Percentiles rank a stretch among this genome's conserved stretches.
These are phyloP conservation scores for Mortierella sp. DNA, from an alignment of 371 early-diverging fungal species.

Conservation along the genomic window DNA sequence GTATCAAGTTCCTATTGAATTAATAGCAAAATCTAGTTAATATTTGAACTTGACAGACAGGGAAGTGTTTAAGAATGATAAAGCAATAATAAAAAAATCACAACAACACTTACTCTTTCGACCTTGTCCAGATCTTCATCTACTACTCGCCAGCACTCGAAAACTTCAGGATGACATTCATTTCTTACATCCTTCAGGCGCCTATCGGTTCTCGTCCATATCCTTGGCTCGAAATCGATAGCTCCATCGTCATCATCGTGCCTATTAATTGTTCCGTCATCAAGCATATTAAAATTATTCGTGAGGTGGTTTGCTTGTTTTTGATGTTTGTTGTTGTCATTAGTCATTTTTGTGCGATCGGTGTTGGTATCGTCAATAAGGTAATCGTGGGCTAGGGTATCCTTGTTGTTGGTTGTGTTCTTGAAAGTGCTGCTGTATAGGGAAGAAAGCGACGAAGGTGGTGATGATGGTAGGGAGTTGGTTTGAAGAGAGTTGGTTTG, in stretches of 20 bases:
- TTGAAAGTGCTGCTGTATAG: slow-evolving; percentile 26
- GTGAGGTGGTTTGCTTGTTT: slow-evolving; percentile 9
- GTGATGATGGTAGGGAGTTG: slow-evolving; percentile 4
- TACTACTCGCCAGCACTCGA: slow-evolving; percentile 52
- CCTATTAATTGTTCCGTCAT: not conserved
- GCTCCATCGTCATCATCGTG: slow-evolving; percentile 10
- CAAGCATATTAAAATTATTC: slow-evolving; percentile 18
- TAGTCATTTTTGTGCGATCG: slow-evolving; percentile 2
- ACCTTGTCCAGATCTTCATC: slow-evolving; percentile 55
- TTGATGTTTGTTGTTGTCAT: slow-evolving; percentile 12
- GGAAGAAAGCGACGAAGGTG: slow-evolving; percentile 16
- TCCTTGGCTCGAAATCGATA: slow-evolving; percentile 23
- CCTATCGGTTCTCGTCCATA: slow-evolving; percentile 43
- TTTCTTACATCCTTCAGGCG: slow-evolving; percentile 38
- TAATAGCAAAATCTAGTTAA: not conserved
- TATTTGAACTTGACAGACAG: not conserved
- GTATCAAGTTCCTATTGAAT: slow-evolving; percentile 42
- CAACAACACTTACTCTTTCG: slow-evolving; percentile 37
- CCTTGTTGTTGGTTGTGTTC: slow-evolving; percentile 21
- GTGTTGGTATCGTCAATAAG: slow-evolving; percentile 21
- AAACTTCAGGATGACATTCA: slow-evolving; percentile 56
- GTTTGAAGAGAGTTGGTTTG: slow-evolving; percentile 24
- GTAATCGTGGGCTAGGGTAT: slow-evolving; percentile 43
- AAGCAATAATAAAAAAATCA: not conserved
- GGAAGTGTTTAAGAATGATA: not conserved